Base-by-base conservation (phyloP, 2,329 filamentous ascomycete genomes). In the Lecanicillium sp. region DNA sequence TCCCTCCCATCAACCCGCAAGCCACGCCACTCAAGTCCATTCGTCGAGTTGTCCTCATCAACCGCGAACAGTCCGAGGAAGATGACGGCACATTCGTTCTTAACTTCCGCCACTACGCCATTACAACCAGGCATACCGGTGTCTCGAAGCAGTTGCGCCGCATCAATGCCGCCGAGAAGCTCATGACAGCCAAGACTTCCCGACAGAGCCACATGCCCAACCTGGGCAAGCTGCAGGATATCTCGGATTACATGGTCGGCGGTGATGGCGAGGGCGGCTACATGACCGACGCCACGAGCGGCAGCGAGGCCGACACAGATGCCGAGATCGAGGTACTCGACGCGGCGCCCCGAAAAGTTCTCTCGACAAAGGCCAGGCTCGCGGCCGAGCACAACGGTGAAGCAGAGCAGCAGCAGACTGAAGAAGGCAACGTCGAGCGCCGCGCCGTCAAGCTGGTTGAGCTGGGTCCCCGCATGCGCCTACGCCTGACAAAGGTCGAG, bases 1-100 rank as follows among this genome's bases (percentile, higher is more conserved):
- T 98, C 61, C 91, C 93, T 4, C 88, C 90, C 1, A 96, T 98
- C 66, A 93, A 93, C 58, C 93, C 93, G 0, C 89, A 95, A 66
- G 80, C 81, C 24, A 95, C 89, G 2, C 89, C 93, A 1, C 77
- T 98, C 29, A 86, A 88, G 58, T 90, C 89, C n/a, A 96, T 98
- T 62, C 86, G 87, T 55, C 82, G 93, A 61, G 87, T 97, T 1
- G 78, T 98, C 48, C 79, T 98, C 17, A 71, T 98, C 49, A 95
- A 97, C 67, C 84, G 93, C 52, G 89, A 95, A 62, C 69, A 70
- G 46, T 67, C 71, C 12, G 66, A 71, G 17, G 71, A 75, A 30
- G 76, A 82, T 42, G 77, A 84, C 32, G 83, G 81, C 26, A 81
- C 81, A 3, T 95, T 94, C 61, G 79, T 91, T 14, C 70, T 98